Base-by-base conservation (phyloP, 2,329 filamentous ascomycete genomes). In the Fusarium sp. region DNA sequence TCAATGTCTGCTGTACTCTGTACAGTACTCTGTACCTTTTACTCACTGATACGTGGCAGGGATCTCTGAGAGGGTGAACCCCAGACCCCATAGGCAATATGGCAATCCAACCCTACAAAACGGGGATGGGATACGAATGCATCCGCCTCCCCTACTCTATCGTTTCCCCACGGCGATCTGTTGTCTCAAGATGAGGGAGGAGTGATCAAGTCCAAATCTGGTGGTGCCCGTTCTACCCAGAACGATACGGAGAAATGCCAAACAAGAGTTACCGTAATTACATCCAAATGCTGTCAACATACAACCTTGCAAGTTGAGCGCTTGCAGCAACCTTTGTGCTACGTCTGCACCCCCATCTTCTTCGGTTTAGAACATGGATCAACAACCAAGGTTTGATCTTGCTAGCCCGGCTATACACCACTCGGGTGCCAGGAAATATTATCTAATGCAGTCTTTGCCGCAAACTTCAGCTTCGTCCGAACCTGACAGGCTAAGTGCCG, bases 371-470 rank as follows among this genome's bases (percentile, higher is more conserved):
- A 54, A 28, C 62, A 49, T 27, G 62, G 60, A 51, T 54, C 56
- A 54, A 46, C 45, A 55, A 46, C 59, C 63, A 65, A 58, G 55
- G 54, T 18, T 48, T 62, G 57, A 58, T 60, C 60, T 69, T 57
- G 40, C 49, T 60, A 54, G 51, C 58, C 55, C 55, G 40, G 55
- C 56, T 59, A 61, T 45, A 34, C 51, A 59, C 51, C 57, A 57
- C 60, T 61, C 46, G 43, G 58, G 40, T 32, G n/a, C 23, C 63
- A 45, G 43, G 50, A 56, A 55, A 37, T 21, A 32, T 66, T 71
- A 64, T 66, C 68, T 60, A 71, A 71, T 71, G 55, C 59, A 69
- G 41, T 42, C 57, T 37, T 59, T 69, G 45, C 61, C 57, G 56
- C 61, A 59, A 63, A 47, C 30, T 55, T 72, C 51, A 69, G 68